These are phyloP conservation scores for Chaetomium strumarium DNA, from an alignment of 2,329 filamentous ascomycete genomes.

Conservation along the genomic window DNA sequence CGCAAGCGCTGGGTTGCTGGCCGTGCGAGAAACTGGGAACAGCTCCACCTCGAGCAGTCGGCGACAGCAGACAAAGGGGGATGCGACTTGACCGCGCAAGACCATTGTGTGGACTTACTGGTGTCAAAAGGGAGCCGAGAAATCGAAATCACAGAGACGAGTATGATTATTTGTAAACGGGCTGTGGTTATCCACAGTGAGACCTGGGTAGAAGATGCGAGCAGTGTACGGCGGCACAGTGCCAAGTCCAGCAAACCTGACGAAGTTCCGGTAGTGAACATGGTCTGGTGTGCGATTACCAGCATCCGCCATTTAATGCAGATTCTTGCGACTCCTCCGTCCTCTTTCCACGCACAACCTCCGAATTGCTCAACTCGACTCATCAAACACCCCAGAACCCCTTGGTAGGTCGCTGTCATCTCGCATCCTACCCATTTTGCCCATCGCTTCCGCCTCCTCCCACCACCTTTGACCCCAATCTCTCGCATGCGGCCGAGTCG, in stretches of 20 bases:
- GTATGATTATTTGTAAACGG: not conserved
- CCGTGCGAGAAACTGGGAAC: slow-evolving; percentile 15
- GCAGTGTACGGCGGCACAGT: slow-evolving; percentile 21
- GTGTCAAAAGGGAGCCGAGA: not conserved
- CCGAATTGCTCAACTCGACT: slow-evolving; percentile 26
- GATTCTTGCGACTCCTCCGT: slow-evolving; percentile 30
- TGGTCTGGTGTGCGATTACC: slow-evolving; percentile 22
- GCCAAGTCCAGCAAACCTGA: slow-evolving; percentile 10
- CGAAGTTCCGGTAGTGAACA: slow-evolving; percentile 7
- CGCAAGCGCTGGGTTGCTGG: slow-evolving; percentile 10
- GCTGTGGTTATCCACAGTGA: not conserved
- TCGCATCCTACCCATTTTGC: slow-evolving; percentile 13
- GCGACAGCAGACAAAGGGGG: slow-evolving; percentile 6
- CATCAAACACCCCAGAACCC: slow-evolving; percentile 26
- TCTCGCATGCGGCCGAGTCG: slow-evolving; percentile 20
- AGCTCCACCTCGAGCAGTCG: slow-evolving; percentile 3
- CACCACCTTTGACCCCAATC: slow-evolving; percentile 5
- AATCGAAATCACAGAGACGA: not conserved
- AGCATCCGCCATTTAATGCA: slow-evolving; percentile 25
- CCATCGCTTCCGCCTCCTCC: slow-evolving; percentile 1
- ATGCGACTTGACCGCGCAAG: slow-evolving; percentile 17
- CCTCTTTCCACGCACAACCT: slow-evolving; percentile 27
- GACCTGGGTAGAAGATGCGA: slow-evolving; percentile 2
- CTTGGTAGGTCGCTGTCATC: slow-evolving; percentile 25
- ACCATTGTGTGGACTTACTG: not conserved